phyloP scores from a whole-genome alignment of 805 yeast species.

The Metschnikowia similis region DNA sequence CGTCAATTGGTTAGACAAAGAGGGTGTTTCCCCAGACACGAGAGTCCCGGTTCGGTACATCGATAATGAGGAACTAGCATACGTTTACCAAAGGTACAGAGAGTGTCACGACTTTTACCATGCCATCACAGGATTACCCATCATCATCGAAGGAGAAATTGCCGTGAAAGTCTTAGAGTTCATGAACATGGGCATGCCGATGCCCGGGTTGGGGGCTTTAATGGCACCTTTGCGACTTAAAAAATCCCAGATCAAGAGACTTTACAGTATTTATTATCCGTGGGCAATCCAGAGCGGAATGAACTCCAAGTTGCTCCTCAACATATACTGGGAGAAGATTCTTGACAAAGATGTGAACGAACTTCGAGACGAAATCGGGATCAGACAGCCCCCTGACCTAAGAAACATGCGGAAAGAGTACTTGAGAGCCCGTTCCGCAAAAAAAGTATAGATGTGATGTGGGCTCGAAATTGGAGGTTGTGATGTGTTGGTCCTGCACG shows the following conservation, averaged over 20 bases:
- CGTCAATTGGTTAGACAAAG: conserved; percentile 74
- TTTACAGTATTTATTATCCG: conserved; percentile 71
- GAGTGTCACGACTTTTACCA: conserved; percentile 98
- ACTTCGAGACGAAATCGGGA: conserved; percentile 65
- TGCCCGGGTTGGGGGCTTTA: conserved; percentile 91
- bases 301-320: conserved; percentile 69
- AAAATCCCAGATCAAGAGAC: conserved; percentile 55
- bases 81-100: conserved; percentile 87
- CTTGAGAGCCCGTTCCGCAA: not conserved
- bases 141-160: conserved; percentile 93
- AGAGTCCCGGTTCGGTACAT: conserved; percentile 84
- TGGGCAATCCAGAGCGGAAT: conserved; percentile 81
- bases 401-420: conserved; percentile 53
- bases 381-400: conserved; percentile 72
- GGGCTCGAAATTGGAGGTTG: not conserved
- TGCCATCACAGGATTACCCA: conserved; percentile 84
- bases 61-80: conserved; percentile 86
- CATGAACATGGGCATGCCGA: conserved; percentile 87
- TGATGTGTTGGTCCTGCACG: not conserved
- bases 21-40: conserved; percentile 91
- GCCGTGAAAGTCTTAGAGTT: conserved; percentile 90
- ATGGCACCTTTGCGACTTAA: conserved; percentile 80
- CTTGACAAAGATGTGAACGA: conserved; percentile 70
- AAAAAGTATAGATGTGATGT: not conserved
- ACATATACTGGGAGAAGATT: conserved; percentile 88